Base-by-base conservation (phyloP, 1,284 basidiomycete genomes). In the Volvariella surrecta region DNA sequence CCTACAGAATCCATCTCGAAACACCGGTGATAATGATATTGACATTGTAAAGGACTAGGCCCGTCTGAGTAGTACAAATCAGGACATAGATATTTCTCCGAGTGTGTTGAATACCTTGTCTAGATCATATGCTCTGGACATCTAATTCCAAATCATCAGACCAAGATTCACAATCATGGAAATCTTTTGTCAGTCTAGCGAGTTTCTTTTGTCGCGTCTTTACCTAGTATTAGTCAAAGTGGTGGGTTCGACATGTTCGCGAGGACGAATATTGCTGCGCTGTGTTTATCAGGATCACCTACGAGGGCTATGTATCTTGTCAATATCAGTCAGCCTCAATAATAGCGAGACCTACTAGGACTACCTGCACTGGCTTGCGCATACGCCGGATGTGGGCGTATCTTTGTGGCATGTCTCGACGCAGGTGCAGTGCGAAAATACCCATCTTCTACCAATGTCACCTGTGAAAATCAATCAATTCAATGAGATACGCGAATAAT, bases 321-420 rank as follows among this genome's bases (percentile, higher is more conserved):
- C 11, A 28, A 28, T n/a, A n/a, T n/a, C n/a, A n/a, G n/a, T n/a
- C n/a, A n/a, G n/a, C n/a, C n/a, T n/a, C n/a, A n/a, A 41, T 16
- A 4, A 52, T 15, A 24, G 31, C 35, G 10, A 45, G 16, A 6
- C 51, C 47, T 13, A 54, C n/a, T 9, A 8, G 31, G 20, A 44
- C 40, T 4, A 45, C 37, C 7, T 45, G 41, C 15, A 49, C 7
- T 9, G 24, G 34, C 4, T 19, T n/a, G n/a, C 16, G 18, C 39
- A 44, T 54, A 54, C 2, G 50, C 50, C 7, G 51, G 47, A 42
- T 46, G 45, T 13, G 30, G 19, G 3, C 49, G 50, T 9, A 47
- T 32, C 3, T 32, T 19, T 32, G 0, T 45, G 30, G 16, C 30
- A 45, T n/a, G 21, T 45, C 21, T 38, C 21, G 39, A 32, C 28